Conservation (phyloP, 805 yeast species). For the Ogataea degrootiae region DNA sequence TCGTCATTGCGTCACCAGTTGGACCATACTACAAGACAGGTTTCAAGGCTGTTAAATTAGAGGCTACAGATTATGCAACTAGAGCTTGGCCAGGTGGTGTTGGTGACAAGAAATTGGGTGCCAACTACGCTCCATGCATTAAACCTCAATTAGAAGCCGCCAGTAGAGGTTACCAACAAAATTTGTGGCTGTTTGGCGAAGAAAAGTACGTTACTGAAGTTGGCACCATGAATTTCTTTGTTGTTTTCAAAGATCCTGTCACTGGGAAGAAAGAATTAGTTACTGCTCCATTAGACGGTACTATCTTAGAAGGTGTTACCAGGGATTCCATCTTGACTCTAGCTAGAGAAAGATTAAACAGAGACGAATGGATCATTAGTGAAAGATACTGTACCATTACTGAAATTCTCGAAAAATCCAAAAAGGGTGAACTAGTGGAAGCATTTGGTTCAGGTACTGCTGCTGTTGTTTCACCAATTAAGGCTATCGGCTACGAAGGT, state of each 20-base stretch:
- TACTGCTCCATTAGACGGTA: slow-evolving; percentile 96
- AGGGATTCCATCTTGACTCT: slow-evolving; percentile 81
- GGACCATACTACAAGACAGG: slow-evolving; percentile 96
- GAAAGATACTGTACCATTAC: slow-evolving; percentile 81
- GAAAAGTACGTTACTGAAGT: slow-evolving; percentile 89
- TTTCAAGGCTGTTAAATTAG: slow-evolving; percentile 89
- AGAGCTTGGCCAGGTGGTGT: slow-evolving; percentile 99
- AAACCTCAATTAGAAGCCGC: slow-evolving; percentile 91
- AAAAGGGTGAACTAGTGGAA: slow-evolving; percentile 80
- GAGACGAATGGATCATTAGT: slow-evolving; percentile 72
- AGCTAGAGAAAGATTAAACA: slow-evolving; percentile 69
- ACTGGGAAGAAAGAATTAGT: slow-evolving; percentile 87
- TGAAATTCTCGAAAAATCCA: slow-evolving; percentile 76
- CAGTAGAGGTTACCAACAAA: slow-evolving; percentile 87
- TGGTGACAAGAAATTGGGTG: slow-evolving; percentile 95
- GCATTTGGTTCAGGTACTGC: slow-evolving; percentile 98
- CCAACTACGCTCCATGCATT: slow-evolving; percentile 95
- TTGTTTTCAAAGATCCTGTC: slow-evolving; percentile 69
- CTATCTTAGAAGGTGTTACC: slow-evolving; percentile 94
- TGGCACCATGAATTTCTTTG: slow-evolving; percentile 95
- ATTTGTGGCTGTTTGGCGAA: slow-evolving; percentile 93
- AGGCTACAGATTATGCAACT: slow-evolving; percentile 93
- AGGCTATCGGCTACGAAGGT: slow-evolving; percentile 78
- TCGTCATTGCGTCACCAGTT: slow-evolving; percentile 89
- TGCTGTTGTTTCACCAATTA: slow-evolving; percentile 92